phyloP scores from a whole-genome alignment of 805 yeast species.

The Maudiozyma turicensis region DNA sequence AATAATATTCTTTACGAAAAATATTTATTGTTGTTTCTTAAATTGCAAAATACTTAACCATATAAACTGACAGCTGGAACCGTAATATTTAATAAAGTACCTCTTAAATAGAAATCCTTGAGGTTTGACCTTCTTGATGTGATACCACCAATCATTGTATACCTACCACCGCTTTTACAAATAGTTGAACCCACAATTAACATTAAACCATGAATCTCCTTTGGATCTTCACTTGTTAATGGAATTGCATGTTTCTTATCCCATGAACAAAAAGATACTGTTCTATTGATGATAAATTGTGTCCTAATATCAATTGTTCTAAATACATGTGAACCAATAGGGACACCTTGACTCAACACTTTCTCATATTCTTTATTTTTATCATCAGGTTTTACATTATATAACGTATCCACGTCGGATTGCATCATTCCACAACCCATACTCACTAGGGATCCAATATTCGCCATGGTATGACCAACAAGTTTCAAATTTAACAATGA shows the following conservation, averaged over 20 bases:
- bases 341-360: not conserved
- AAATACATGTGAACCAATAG: constrained; percentile 11
- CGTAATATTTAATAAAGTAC: constrained; percentile 9
- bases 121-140: constrained; percentile 9
- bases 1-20: too few relatives aligned
- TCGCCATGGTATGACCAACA: constrained; percentile 23
- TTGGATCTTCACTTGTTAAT: not conserved
- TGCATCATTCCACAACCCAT: constrained; percentile 26
- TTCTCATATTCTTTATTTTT: not conserved
- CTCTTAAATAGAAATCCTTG: constrained; percentile 15
- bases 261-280: not conserved
- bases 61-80: constrained; percentile 1
- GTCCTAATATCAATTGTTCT: constrained; percentile 13
- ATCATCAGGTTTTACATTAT: not conserved
- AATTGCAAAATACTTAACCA: not conserved
- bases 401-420: constrained; percentile 18
- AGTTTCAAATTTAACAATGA: constrained; percentile 12
- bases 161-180: constrained; percentile 8
- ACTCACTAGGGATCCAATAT: constrained; percentile 16
- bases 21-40: too few relatives aligned
- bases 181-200: constrained; percentile 3
- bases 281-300: constrained; percentile 6
- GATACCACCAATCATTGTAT: constrained; percentile 22
- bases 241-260: not conserved
- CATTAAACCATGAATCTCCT: not conserved